Percentiles rank a stretch among this genome's conserved stretches.
Evolutionary conservation across 75 land plant species (phyloP).

Genomic region (Adiantum capillusveneris): DNA sequence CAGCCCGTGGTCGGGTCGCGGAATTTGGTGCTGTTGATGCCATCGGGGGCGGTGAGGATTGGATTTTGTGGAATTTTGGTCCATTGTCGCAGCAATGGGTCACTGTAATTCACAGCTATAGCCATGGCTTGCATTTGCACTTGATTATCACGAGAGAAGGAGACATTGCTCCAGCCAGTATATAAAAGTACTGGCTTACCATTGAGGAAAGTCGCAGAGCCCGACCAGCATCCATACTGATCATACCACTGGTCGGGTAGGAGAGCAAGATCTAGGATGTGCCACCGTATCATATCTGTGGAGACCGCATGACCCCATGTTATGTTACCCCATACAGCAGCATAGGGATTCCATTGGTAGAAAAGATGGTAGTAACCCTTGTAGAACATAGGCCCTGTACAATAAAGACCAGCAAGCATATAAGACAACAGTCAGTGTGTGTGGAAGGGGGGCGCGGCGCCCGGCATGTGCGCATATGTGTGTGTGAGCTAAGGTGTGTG

Average conservation of each 20-base stretch:
- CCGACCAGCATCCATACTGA: constrained; percentile 72
- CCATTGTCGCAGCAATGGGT: constrained; percentile 36
- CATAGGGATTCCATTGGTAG: constrained; percentile 40
- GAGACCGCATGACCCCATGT: constrained; percentile 49
- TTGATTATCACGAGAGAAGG: constrained; percentile 4
- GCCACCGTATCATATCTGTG: constrained; percentile 35
- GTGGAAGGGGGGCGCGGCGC: too few relatives aligned
- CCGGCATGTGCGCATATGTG: too few relatives aligned
- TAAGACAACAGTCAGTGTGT: too few relatives aligned
- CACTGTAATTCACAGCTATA: constrained; percentile 17
- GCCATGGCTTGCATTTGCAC: constrained; percentile 29
- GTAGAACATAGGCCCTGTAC: constrained; percentile 38
- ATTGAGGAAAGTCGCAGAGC: constrained; percentile 68
- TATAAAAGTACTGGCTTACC: constrained; percentile 51
- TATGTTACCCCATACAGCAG: constrained; percentile 33
- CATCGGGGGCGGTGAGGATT: constrained; percentile 9
- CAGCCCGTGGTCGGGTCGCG: constrained; percentile 46
- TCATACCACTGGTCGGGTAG: constrained; percentile 59
- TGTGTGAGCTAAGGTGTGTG: too few relatives aligned
- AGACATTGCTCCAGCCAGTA: constrained; percentile 66
- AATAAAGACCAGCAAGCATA: too few relatives aligned
- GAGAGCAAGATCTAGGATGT: constrained; percentile 28
- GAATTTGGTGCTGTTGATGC: constrained; percentile 19
- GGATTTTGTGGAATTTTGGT: constrained; percentile 32
- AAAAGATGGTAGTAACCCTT: constrained; percentile 41